phyloP scores from a whole-genome alignment of 1,284 basidiomycete genomes.

The Paramarasmius palmivorus region DNA sequence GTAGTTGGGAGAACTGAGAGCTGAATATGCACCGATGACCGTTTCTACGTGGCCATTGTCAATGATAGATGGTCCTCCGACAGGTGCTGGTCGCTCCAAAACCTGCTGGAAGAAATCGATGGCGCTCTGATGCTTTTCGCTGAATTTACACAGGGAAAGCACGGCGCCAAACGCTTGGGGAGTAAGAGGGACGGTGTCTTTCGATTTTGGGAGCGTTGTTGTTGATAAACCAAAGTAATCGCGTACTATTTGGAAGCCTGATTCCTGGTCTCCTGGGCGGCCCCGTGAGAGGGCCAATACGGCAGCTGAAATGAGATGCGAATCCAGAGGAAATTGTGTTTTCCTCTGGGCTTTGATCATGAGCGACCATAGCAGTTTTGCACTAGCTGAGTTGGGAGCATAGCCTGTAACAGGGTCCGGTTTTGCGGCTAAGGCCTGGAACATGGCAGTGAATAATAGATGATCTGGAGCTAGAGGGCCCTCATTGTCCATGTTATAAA shows the following conservation, averaged over 20 bases:
- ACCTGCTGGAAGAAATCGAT: slow-evolving; percentile 60
- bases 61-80: slow-evolving; percentile 40
- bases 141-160: slow-evolving; percentile 55
- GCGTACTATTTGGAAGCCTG: slow-evolving; percentile 61
- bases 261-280: slow-evolving; percentile 52
- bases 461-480: slow-evolving; percentile 58
- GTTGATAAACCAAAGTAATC: slow-evolving; percentile 63
- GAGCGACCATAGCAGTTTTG: slow-evolving; percentile 67
- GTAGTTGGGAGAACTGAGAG: slow-evolving; percentile 37
- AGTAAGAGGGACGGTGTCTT: slow-evolving; percentile 40
- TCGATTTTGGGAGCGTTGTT: slow-evolving; percentile 35
- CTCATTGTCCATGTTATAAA: slow-evolving; percentile 57
- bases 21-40: slow-evolving; percentile 51
- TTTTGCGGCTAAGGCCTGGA: slow-evolving; percentile 44
- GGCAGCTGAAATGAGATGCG: slow-evolving; percentile 47
- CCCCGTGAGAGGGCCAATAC: slow-evolving; percentile 57
- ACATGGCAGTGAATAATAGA: slow-evolving; percentile 61
- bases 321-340: slow-evolving; percentile 49
- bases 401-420: slow-evolving; percentile 3
- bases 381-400: slow-evolving; percentile 46
- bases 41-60: slow-evolving; percentile 58
- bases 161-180: slow-evolving; percentile 50
- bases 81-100: slow-evolving; percentile 37
- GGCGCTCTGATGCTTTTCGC: slow-evolving; percentile 45
- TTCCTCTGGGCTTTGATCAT: slow-evolving; percentile 52